Evolutionary conservation across 2,329 filamentous ascomycete species (phyloP).

Genomic region (Periconia digitata): DNA sequence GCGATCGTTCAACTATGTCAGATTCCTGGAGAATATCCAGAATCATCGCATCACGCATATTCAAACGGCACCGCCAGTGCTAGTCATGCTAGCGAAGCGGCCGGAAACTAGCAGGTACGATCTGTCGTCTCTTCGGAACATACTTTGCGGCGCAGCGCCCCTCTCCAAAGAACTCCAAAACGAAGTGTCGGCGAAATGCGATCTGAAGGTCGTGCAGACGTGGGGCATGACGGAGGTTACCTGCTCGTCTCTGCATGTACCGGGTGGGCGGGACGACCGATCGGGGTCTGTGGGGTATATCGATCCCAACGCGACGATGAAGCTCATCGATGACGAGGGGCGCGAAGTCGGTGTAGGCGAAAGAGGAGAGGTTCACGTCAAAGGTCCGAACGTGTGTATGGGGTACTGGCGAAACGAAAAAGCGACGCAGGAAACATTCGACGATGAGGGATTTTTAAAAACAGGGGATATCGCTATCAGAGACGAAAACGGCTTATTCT

Average conservation of each 20-base stretch:
- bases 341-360: conserved; percentile 39
- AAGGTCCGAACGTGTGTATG: conserved; percentile 43
- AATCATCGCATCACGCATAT: conserved; percentile 42
- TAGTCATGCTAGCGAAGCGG: conserved; percentile 43
- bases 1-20: conserved; percentile 40
- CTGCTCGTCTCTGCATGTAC: conserved; percentile 40
- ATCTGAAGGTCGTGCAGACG: conserved; percentile 43
- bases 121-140: conserved; percentile 34
- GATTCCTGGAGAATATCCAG: conserved; percentile 38
- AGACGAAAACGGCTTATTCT: conserved; percentile 35
- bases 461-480: conserved; percentile 34
- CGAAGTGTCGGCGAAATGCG: conserved; percentile 38
- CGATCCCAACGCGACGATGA: conserved; percentile 40
- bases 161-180: conserved; percentile 43
- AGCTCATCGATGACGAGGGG: conserved; percentile 44
- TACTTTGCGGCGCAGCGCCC: conserved; percentile 44
- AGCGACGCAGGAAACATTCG: conserved; percentile 39
- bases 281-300: conserved; percentile 40
- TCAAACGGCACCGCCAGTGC: conserved; percentile 44
- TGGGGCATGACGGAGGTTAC: conserved; percentile 45
- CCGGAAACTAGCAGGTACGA: conserved; percentile 38
- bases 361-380: conserved; percentile 41
- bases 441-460: conserved; percentile 39
- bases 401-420: conserved; percentile 44
- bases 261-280: conserved; percentile 35